These are phyloP conservation scores for Balakata baccata DNA, from an alignment of 345 rosid genomes.

Conservation along the genomic window DNA sequence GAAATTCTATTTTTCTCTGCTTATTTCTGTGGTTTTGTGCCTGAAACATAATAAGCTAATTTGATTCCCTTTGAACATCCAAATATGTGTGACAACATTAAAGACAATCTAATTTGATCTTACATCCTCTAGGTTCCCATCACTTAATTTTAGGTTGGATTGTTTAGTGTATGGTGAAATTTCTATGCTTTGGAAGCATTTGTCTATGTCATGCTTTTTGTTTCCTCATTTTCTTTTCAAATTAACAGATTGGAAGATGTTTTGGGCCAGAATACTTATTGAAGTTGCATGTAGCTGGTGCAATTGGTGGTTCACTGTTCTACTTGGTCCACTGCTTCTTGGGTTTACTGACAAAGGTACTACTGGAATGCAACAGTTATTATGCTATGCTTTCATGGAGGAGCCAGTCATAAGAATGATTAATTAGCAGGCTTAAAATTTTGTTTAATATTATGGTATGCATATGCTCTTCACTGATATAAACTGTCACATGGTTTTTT, in stretches of 20 bases:
- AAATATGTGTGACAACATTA: neutral
- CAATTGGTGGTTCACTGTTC: constrained; percentile 75
- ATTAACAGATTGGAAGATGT: constrained; percentile 55
- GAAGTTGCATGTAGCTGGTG: constrained; percentile 76
- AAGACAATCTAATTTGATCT: too few relatives aligned
- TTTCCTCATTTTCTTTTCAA: constrained; percentile 2
- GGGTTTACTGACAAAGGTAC: constrained; percentile 60
- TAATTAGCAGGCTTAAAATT: neutral
- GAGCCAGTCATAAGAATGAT: constrained; percentile 3
- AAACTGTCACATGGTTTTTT: neutral
- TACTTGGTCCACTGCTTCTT: constrained; percentile 58
- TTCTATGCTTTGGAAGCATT: too few relatives aligned
- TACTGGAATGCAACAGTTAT: neutral
- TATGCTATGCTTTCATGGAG: constrained; percentile 4
- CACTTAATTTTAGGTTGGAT: too few relatives aligned
- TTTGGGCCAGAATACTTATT: constrained; percentile 69
- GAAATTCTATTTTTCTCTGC: neutral
- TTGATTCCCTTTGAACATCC: neutral
- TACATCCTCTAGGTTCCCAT: too few relatives aligned
- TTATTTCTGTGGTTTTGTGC: neutral
- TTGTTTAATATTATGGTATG: neutral
- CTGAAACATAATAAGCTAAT: neutral
- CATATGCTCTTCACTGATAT: neutral
- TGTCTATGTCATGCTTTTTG: neutral
- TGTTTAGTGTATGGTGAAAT: too few relatives aligned